These are phyloP conservation scores for Vicia villosa DNA, from an alignment of 306 rosid species.

Conservation along the genomic window DNA sequence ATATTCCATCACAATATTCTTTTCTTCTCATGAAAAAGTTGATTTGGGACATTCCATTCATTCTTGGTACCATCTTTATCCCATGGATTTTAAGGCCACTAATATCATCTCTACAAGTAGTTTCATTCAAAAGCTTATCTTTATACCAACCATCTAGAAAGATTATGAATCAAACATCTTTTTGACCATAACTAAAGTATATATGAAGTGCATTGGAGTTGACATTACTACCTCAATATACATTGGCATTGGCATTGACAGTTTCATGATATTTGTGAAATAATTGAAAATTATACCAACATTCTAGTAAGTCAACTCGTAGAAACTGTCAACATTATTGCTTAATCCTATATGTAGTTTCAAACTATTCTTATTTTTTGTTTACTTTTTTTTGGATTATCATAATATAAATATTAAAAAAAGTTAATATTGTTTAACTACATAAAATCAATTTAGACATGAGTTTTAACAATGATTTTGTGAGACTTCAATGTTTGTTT, in stretches of 20 bases:
- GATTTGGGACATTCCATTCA: not conserved
- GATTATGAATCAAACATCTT: constrained; percentile 15
- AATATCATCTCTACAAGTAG: not conserved
- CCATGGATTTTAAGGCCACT: not conserved
- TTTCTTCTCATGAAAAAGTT: not conserved
- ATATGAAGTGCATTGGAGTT: too few relatives aligned
- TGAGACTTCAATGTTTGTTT: too few relatives aligned
- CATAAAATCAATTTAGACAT: too few relatives aligned
- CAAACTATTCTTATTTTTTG: too few relatives aligned
- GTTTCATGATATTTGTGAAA: not conserved
- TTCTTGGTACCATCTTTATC: constrained; percentile 3
- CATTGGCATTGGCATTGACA: too few relatives aligned
- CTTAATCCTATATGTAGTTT: too few relatives aligned
- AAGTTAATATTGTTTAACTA: too few relatives aligned
- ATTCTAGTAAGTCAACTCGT: not conserved
- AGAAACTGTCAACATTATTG: too few relatives aligned
- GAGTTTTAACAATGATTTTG: too few relatives aligned
- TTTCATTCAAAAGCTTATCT: constrained; percentile 22
- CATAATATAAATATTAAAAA: too few relatives aligned
- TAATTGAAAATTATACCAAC: not conserved
- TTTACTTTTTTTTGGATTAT: too few relatives aligned
- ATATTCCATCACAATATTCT: constrained; percentile 37
- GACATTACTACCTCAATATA: too few relatives aligned
- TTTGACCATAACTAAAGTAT: not conserved
- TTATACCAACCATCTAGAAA: constrained; percentile 34